Conservation (phyloP, 1,284 basidiomycete genomes). For the Cerrena zonata region DNA sequence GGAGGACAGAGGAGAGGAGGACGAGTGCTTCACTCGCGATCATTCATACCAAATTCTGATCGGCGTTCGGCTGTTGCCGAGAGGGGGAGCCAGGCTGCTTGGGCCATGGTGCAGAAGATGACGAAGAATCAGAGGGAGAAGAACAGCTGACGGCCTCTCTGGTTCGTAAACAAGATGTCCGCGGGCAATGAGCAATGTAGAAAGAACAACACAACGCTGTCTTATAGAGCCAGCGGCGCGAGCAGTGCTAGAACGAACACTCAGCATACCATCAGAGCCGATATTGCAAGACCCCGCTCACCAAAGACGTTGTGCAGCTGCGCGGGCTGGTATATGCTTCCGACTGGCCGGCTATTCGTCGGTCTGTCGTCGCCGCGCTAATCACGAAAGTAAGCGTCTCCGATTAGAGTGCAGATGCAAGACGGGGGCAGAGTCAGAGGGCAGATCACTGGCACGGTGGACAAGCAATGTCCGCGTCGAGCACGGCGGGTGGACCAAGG, state of each 20-base stretch:
- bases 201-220: not conserved
- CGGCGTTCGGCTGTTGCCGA: slow-evolving; percentile 41
- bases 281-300: not conserved
- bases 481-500: too few relatives aligned
- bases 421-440: too few relatives aligned
- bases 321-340: not conserved
- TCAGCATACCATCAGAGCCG: not conserved
- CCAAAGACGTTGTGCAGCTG: not conserved
- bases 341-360: not conserved
- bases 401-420: too few relatives aligned
- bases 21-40: slow-evolving; percentile 11
- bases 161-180: not conserved
- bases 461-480: too few relatives aligned
- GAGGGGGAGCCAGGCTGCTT: slow-evolving; percentile 30
- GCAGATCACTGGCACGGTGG: too few relatives aligned
- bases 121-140: slow-evolving; percentile 2
- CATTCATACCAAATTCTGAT: slow-evolving; percentile 42
- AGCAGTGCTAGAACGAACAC: not conserved
- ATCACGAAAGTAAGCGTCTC: not conserved
- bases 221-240: not conserved
- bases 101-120: slow-evolving; percentile 25
- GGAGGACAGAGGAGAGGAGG: slow-evolving; percentile 8
- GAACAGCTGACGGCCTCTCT: not conserved
- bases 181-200: not conserved
- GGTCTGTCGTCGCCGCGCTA: not conserved